These are phyloP conservation scores for Aureobasidium sp. DNA, from an alignment of 2,329 filamentous ascomycete species.

Conservation along the genomic window DNA sequence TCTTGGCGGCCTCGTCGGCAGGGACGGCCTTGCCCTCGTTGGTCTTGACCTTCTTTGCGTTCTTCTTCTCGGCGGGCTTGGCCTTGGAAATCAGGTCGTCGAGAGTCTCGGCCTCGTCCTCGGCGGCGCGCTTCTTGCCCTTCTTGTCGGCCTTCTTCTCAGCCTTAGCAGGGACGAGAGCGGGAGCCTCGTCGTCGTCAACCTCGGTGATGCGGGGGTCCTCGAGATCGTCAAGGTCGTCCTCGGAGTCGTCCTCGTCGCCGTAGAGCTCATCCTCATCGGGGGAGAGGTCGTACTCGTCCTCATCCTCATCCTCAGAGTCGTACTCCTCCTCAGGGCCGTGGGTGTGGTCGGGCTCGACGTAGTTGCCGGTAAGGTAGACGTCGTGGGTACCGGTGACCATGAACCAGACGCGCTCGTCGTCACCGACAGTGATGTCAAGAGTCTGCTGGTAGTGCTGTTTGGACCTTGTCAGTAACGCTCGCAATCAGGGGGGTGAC, in stretches of 20 bases:
- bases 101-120: slow-evolving; percentile 57
- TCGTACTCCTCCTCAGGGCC: slow-evolving; percentile 56
- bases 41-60: slow-evolving; percentile 98
- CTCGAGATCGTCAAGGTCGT: slow-evolving; percentile 54
- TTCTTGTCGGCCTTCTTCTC: slow-evolving; percentile 41
- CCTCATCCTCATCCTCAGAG: slow-evolving; percentile 53
- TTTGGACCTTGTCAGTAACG: slow-evolving; percentile 25
- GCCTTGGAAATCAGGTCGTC: slow-evolving; percentile 81
- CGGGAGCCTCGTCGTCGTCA: slow-evolving; percentile 62
- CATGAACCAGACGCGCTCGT: slow-evolving; percentile 87
- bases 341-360: slow-evolving; percentile 60
- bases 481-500: neutral
- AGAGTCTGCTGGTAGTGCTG: slow-evolving; percentile 93
- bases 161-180: slow-evolving; percentile 44
- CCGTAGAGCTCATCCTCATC: slow-evolving; percentile 66
- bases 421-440: slow-evolving; percentile 83
- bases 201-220: slow-evolving; percentile 80
- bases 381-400: slow-evolving; percentile 84
- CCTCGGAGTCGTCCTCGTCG: slow-evolving; percentile 44
- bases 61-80: slow-evolving; percentile 64
- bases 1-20: slow-evolving; percentile 46
- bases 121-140: slow-evolving; percentile 87
- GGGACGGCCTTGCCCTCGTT: slow-evolving; percentile 84
- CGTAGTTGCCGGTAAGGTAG: slow-evolving; percentile 93
- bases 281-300: slow-evolving; percentile 66